phyloP scores from a whole-genome alignment of 768 basidiomycete genomes.

The Termitomyces sp. region DNA sequence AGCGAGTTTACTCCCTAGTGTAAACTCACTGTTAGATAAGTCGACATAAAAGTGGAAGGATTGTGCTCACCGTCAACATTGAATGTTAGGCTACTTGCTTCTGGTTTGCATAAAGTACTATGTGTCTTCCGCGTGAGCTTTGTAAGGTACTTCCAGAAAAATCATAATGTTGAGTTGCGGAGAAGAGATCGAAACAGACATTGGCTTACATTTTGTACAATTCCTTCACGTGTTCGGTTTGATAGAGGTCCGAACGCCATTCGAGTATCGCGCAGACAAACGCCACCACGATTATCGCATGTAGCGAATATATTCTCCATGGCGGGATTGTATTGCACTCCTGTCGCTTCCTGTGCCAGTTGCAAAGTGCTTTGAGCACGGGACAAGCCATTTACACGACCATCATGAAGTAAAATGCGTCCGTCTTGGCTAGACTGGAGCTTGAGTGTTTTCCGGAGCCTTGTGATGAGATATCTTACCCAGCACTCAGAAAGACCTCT shows the following conservation, averaged over 20 bases:
- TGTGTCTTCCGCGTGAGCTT: constrained; percentile 34
- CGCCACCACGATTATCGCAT: constrained; percentile 50
- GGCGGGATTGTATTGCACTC: constrained; percentile 60
- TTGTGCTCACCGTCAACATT: constrained; percentile 53
- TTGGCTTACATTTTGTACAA: constrained; percentile 42
- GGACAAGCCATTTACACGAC: constrained; percentile 29
- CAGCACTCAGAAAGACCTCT: constrained; percentile 63
- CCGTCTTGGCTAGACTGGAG: constrained; percentile 58
- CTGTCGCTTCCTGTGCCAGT: constrained; percentile 51
- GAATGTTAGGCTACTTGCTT: constrained; percentile 63
- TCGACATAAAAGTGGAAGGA: neutral
- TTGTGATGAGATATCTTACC: constrained; percentile 32
- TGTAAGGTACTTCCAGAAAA: constrained; percentile 32
- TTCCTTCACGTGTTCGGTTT: constrained; percentile 40
- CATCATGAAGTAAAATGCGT: constrained; percentile 56
- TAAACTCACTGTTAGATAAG: neutral
- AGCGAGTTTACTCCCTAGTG: constrained; percentile 53
- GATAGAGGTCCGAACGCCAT: constrained; percentile 64
- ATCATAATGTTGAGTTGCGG: neutral
- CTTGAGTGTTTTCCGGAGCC: neutral
- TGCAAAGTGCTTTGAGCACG: constrained; percentile 48
- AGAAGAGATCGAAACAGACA: neutral
- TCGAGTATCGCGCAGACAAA: constrained; percentile 63
- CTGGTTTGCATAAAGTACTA: constrained; percentile 47
- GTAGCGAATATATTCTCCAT: constrained; percentile 68